These are phyloP conservation scores for Lactarius psammicola DNA, from an alignment of 768 basidiomycete species.

Conservation along the genomic window DNA sequence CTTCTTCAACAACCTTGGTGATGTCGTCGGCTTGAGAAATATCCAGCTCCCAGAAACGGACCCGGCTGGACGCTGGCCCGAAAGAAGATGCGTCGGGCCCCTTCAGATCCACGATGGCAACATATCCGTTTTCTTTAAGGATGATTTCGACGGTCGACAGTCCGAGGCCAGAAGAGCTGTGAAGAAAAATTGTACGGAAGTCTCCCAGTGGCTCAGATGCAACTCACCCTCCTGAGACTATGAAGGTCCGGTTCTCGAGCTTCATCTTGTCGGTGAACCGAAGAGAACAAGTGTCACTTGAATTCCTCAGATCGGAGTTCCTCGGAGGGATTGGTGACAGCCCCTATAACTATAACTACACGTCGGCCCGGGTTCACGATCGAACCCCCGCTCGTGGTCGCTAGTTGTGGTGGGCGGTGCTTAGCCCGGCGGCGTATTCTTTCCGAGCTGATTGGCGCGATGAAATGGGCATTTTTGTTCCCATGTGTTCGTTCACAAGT, in stretches of 20 bases:
- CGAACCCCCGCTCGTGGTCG: background rate
- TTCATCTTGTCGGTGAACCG: slow-evolving; percentile 42
- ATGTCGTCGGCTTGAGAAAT: slow-evolving; percentile 34
- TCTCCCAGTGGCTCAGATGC: background rate
- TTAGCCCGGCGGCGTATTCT: too few relatives aligned
- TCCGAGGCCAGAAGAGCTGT: slow-evolving; percentile 57
- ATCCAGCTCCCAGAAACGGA: slow-evolving; percentile 31
- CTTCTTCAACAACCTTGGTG: slow-evolving; percentile 30
- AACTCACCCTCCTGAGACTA: slow-evolving; percentile 56
- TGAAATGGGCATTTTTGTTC: too few relatives aligned
- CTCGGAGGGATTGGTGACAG: background rate
- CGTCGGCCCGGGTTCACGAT: background rate
- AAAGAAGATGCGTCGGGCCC: slow-evolving; percentile 32
- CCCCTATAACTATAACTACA: background rate
- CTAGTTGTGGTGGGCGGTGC: background rate
- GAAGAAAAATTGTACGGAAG: background rate
- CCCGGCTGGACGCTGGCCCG: background rate
- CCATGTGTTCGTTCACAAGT: too few relatives aligned
- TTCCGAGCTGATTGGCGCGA: too few relatives aligned
- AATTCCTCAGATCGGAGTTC: background rate
- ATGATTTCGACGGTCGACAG: slow-evolving; percentile 51
- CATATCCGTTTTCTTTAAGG: slow-evolving; percentile 35
- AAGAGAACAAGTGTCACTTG: background rate
- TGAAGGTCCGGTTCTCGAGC: slow-evolving; percentile 50
- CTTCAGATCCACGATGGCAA: slow-evolving; percentile 50